These are phyloP conservation scores for Fusarium buxicola DNA, from an alignment of 2,329 filamentous ascomycete species.

Conservation along the genomic window DNA sequence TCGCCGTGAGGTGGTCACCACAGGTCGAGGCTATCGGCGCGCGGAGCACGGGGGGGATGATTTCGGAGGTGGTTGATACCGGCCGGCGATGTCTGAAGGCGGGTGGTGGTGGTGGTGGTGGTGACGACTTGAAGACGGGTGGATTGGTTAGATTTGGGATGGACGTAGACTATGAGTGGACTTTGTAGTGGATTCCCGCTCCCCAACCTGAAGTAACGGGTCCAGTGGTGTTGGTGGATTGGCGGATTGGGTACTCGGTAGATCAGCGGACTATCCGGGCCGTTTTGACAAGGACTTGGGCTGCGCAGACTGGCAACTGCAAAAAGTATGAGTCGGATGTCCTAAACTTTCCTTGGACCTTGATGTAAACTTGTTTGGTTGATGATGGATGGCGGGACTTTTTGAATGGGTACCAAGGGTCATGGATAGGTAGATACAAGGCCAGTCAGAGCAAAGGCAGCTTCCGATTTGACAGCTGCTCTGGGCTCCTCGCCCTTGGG, in stretches of 20 bases:
- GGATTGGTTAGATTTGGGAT: conserved; percentile 33
- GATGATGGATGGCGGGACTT: conserved; percentile 16
- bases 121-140: conserved; percentile 26
- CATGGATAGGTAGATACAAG: conserved; percentile 19
- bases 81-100: background rate
- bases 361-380: background rate
- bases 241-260: background rate
- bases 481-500: background rate
- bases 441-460: conserved; percentile 25
- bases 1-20: conserved; percentile 22
- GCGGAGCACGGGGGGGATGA: conserved; percentile 9
- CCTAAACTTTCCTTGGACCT: background rate
- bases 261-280: conserved; percentile 5
- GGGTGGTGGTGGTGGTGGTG: conserved; percentile 30
- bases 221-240: background rate
- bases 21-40: conserved; percentile 19
- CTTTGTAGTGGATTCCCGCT: conserved; percentile 30
- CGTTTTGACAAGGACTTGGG: background rate
- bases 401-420: conserved; percentile 18
- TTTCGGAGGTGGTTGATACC: conserved; percentile 16
- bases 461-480: conserved; percentile 36
- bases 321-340: background rate
- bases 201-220: conserved; percentile 20
- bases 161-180: conserved; percentile 26
- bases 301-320: background rate